Evolutionary conservation across 257 asterid genomes (phyloP), one percentile per base, ranked within the genome.

Genomic region (Salvia hispanica): DNA sequence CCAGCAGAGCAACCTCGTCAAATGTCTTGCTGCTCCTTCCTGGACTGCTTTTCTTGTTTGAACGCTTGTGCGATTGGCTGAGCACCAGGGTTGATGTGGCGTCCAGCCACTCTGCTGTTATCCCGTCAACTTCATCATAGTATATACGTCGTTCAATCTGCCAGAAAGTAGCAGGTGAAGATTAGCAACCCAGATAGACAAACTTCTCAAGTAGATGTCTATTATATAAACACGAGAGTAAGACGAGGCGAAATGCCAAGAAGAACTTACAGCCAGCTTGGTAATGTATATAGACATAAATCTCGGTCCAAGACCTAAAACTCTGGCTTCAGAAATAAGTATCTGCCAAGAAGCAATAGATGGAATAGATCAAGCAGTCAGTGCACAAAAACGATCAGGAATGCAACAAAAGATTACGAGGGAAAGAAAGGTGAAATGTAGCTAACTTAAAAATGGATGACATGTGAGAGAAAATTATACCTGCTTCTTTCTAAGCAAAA

Each of bases 211-310:
- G 31, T 7, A 42, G 44, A 18, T 18, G 21, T 18, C 33, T 28
- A 8, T 18, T 4, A 21, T 7, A 39, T 7, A 37, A 51, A 16
- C 14, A 56, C 36, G 5, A 42, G 34, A 47, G 4, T 10, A 15
- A 8, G 62, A 44, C 36, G 48, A 25, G 9, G 14, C 43, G 15
- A 37, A 55, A 68, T 34, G 61, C 9, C 11, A 9, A 62, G 36
- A 31, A 78, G 36, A 31, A 78, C 95, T 87, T 80, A 92, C 98
- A n/a, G 95, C 95, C n/a, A 92, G 81, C 81, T 85, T 90, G 66
- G 87, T 79, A 40, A 92, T 83, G 72, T 92, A 90, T 64, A 92
- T 73, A 15, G 98, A 88, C 96, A 92, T 92, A 73, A 92, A 92
- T 82, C 73, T 81, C 3, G 98, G 98, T 40, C 98, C 98, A 72